These are phyloP conservation scores for Lactarius hengduanensis DNA, from an alignment of 768 basidiomycete genomes.

Conservation along the genomic window DNA sequence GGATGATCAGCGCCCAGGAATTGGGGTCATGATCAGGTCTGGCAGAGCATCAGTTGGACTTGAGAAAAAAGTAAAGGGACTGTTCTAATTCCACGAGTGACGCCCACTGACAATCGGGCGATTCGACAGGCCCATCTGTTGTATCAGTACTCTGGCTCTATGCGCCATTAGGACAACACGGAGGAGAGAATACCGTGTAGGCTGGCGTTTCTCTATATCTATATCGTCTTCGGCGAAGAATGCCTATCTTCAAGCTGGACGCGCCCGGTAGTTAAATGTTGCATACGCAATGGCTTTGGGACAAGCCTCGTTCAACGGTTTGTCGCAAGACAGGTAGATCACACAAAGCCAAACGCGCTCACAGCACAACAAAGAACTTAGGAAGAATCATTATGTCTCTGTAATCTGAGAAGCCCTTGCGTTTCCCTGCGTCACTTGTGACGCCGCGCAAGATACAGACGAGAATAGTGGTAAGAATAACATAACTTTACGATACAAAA, in stretches of 20 bases:
- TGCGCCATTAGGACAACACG: no score
- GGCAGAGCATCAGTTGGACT: not conserved
- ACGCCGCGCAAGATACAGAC: not conserved
- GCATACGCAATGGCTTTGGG: not conserved
- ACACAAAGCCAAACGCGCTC: not conserved
- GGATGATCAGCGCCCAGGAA: not conserved
- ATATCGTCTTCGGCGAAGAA: not conserved
- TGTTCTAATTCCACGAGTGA: not conserved
- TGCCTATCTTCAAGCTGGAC: not conserved
- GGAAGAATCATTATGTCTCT: not conserved
- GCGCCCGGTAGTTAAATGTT: not conserved
- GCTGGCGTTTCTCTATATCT: not conserved
- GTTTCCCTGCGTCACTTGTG: not conserved
- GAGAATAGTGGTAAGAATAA: constrained; percentile 1
- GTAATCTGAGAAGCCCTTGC: not conserved
- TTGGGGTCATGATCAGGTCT: not conserved
- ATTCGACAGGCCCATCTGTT: not conserved
- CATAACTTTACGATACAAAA: constrained; percentile 2
- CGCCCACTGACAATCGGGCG: not conserved
- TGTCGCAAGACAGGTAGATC: not conserved
- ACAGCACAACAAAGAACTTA: not conserved
- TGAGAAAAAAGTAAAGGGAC: not conserved
- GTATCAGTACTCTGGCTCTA: not conserved
- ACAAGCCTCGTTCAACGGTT: not conserved
- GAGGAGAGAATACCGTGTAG: no score